phyloP scores from a whole-genome alignment of 805 yeast genomes.

The Starmerella lactis-condensi region DNA sequence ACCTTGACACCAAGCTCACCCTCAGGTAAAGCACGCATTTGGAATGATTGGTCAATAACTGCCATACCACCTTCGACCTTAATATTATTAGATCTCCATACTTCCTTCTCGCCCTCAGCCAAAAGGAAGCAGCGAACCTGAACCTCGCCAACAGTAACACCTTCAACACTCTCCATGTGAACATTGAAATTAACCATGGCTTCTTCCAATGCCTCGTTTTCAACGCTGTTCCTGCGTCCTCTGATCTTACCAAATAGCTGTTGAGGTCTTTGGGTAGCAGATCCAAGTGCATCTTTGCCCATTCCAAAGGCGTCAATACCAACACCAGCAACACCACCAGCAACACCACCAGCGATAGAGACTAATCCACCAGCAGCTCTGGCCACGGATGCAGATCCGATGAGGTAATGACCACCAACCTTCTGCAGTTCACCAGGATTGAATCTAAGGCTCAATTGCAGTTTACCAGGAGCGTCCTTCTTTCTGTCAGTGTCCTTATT shows the following conservation, averaged over 20 bases:
- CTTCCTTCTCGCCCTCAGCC: conserved; percentile 31
- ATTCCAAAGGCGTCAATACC: conserved; percentile 27
- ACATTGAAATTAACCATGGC: conserved; percentile 9
- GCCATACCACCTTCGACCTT: conserved; percentile 32
- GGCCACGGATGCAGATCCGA: conserved; percentile 14
- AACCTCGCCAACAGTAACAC: conserved; percentile 19
- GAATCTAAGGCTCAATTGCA: conserved; percentile 42
- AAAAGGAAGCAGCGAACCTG: conserved; percentile 32
- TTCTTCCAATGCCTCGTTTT: conserved; percentile 9
- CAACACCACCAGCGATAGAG: conserved; percentile 21
- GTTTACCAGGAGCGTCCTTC: conserved; percentile 40
- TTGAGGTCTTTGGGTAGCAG: conserved; percentile 22
- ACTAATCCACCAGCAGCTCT: conserved; percentile 15
- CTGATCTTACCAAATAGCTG: conserved; percentile 29
- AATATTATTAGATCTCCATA: conserved; percentile 44
- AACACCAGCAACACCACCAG: conserved; percentile 33
- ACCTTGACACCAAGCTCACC: conserved; percentile 43
- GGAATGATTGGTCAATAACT: conserved; percentile 26
- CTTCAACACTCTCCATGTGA: conserved; percentile 12
- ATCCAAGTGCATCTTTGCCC: conserved; percentile 30
- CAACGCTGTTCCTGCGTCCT: conserved; percentile 17
- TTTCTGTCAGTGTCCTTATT: conserved; percentile 29
- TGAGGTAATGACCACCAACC: conserved; percentile 12
- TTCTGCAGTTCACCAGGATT: conserved; percentile 44
- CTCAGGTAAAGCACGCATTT: conserved; percentile 48